Percentiles rank a stretch among this genome's conserved stretches.
phyloP scores from a whole-genome alignment of 495 filamentous ascomycete genomes.

The Penicillium coffeae region DNA sequence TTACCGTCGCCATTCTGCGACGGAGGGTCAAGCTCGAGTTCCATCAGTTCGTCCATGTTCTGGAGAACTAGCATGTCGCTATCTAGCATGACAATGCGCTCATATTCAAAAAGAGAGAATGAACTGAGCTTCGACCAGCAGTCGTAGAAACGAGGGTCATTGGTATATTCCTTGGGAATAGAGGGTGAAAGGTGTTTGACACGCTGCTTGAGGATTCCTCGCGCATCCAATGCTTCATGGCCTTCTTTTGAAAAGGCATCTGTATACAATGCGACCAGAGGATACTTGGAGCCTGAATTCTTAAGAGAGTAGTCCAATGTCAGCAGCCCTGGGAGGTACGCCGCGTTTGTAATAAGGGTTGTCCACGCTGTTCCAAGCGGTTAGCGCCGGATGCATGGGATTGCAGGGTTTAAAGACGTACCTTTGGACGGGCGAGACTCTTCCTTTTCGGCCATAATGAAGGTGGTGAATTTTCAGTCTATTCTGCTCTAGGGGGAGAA shows the following conservation, averaged over 20 bases:
- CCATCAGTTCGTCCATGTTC: conserved; percentile 89
- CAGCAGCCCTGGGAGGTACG: conserved; percentile 69
- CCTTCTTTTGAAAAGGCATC: conserved; percentile 60
- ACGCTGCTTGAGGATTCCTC: conserved; percentile 58
- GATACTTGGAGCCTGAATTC: conserved; percentile 55
- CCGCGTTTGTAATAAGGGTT: conserved; percentile 72
- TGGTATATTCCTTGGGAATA: conserved; percentile 48
- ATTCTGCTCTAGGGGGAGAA: no score
- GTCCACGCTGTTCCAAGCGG: conserved; percentile 57
- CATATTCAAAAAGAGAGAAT: conserved; percentile 67
- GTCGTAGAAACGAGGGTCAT: conserved; percentile 74
- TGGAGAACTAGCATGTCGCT: conserved; percentile 73
- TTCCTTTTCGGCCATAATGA: neutral
- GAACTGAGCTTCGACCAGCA: conserved; percentile 81
- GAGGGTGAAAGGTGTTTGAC: conserved; percentile 62
- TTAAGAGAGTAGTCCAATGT: conserved; percentile 68
- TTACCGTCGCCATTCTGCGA: conserved; percentile 46
- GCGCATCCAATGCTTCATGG: conserved; percentile 57
- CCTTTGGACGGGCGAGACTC: neutral
- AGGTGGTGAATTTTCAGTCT: no score
- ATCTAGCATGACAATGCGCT: conserved; percentile 74
- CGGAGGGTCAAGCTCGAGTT: conserved; percentile 59
- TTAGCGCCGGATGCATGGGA: neutral
- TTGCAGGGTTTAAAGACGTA: neutral
- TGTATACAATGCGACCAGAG: conserved; percentile 74